Percentiles rank a stretch among this genome's conserved stretches.
Conservation (phyloP, 2,329 filamentous ascomycete species). For the Colletotrichum trifolii region DNA sequence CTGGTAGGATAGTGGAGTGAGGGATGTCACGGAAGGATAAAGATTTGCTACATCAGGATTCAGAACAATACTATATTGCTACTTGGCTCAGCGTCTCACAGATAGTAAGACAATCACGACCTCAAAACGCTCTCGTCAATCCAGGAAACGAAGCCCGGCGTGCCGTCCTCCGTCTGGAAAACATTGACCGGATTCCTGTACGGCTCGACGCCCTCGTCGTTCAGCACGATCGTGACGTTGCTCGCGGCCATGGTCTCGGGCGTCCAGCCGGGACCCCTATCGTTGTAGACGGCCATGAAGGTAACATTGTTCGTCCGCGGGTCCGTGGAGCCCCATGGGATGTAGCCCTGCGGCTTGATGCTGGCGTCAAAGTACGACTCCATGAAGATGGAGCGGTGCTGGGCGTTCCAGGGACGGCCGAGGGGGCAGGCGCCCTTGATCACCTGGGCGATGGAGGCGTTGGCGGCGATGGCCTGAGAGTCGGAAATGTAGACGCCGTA, state of each 20-base stretch:
- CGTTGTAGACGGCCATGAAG: conserved; percentile 66
- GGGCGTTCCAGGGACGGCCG: conserved; percentile 71
- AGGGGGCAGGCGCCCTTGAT: conserved; percentile 62
- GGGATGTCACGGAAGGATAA: too few species aligned
- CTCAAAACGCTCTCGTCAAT: conserved; percentile 35
- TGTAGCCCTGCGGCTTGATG: conserved; percentile 65
- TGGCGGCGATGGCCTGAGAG: conserved; percentile 65
- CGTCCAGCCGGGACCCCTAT: conserved; percentile 65
- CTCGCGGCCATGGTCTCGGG: conserved; percentile 52
- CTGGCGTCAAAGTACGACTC: conserved; percentile 65
- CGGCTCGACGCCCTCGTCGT: conserved; percentile 43
- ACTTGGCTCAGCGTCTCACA: conserved; percentile 1
- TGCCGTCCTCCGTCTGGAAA: conserved; percentile 28
- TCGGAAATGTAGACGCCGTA: conserved; percentile 74
- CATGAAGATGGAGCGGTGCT: conserved; percentile 68
- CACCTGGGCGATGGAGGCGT: conserved; percentile 52
- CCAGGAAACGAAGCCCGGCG: conserved; percentile 29
- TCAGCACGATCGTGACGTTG: conserved; percentile 59
- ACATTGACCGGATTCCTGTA: conserved; percentile 39
- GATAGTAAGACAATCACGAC: conserved; percentile 10
- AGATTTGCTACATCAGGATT: background rate
- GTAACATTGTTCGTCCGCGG: conserved; percentile 58
- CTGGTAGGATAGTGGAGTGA: too few species aligned
- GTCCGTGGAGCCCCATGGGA: conserved; percentile 57
- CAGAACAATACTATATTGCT: background rate